A percentile compares a stretch with the other conserved stretches of the same genome.
Conservation (phyloP, 1,284 basidiomycete genomes). For the Pisolithus thermaeus region DNA sequence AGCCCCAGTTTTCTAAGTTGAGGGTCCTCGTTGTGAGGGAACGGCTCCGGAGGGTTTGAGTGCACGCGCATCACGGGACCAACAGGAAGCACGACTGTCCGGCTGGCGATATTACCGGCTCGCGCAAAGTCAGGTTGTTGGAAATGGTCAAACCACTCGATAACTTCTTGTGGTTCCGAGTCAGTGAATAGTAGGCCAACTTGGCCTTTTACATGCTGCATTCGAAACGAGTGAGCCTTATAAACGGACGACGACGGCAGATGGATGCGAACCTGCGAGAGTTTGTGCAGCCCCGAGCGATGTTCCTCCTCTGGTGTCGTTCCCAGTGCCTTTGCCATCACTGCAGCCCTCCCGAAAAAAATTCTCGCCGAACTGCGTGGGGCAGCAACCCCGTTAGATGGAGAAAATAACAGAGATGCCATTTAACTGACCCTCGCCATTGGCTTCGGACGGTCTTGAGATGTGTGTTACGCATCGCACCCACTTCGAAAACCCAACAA, state of each 20-base stretch:
- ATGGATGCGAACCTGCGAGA: constrained; percentile 62
- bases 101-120: constrained; percentile 74
- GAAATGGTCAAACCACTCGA: constrained; percentile 94
- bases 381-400: constrained; percentile 6
- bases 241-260: constrained; percentile 1
- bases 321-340: constrained; percentile 97
- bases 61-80: constrained; percentile 69
- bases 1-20: constrained; percentile 91
- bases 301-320: constrained; percentile 85
- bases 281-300: constrained; percentile 70
- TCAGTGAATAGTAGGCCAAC: constrained; percentile 92
- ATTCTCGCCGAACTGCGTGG: constrained; percentile 72
- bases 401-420: constrained; percentile 25
- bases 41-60: constrained; percentile 75
- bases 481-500: constrained; percentile 93
- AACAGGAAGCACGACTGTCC: constrained; percentile 72
- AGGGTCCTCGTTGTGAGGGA: constrained; percentile 96
- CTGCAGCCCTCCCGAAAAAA: constrained; percentile 89
- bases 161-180: constrained; percentile 80
- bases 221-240: constrained; percentile 7
- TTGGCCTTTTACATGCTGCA: constrained; percentile 86
- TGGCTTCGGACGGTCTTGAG: constrained; percentile 89
- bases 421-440: constrained; percentile 76
- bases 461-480: constrained; percentile 92
- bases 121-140: constrained; percentile 89